Evolutionary conservation across 2,329 filamentous ascomycete genomes (phyloP), one percentile per base, ranked within the genome.

Genomic region (Fusarium fracticaudum): DNA sequence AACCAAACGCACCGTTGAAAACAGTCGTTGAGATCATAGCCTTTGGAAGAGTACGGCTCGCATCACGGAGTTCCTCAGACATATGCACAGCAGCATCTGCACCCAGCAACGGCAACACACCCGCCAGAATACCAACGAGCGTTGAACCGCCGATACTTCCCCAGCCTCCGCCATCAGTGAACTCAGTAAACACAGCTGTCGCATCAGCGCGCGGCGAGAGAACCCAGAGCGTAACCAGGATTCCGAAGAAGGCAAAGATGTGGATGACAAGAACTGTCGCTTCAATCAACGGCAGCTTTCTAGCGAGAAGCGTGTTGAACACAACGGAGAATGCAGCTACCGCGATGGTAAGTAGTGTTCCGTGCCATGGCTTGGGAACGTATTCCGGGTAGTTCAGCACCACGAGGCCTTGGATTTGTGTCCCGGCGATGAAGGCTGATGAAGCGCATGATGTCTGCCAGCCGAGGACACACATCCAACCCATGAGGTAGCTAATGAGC

Each of bases 401-500:
- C 6, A 85, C 70, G 3, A 87, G 79, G 1, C 84, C 84, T 70
- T 87, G 83, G 24, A 87, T 84, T 43, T 86, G 80, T 8, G 84
- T 85, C 8, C 83, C 84, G 0, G 83, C 79, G 8, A 88, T 78
- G 51, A 85, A 87, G 1, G 84, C 80, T 3, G 80, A 80, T 5
- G 81, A 81, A 1, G 85, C 84, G 3, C 83, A 79, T 4, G 81
- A 81, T 3, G 82, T 80, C 51, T 86, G 83, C 86, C 86, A 87
- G 31, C 84, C 84, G 1, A 86, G 79, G 1, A 85, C 81, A 9
- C 81, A 84, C 71, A 86, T 81, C 86, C 85, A 87, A 5, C 85
- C 85, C 79, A 77, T 79, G 22, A 87, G 77, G 74, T 90, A 91
- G 68, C 86, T 89, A 4, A 90, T 80, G 41, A 87, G 84, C 64